Conservation (phyloP, 768 basidiomycete species). For the Dioszegia crocea region DNA sequence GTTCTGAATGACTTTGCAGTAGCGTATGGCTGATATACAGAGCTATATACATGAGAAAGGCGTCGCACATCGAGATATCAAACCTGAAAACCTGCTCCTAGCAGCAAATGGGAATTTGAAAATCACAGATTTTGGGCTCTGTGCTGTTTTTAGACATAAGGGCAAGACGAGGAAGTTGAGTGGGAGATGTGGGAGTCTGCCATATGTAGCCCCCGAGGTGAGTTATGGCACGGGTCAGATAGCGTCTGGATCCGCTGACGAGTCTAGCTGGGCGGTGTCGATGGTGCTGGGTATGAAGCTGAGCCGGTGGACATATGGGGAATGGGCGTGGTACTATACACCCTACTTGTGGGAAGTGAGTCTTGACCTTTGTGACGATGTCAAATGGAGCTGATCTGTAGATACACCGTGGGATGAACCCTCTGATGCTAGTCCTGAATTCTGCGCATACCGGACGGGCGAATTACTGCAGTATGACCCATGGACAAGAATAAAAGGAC, state of each 20-base stretch:
- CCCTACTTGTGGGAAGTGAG: slow-evolving; percentile 80
- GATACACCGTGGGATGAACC: slow-evolving; percentile 99
- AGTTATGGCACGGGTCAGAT: slow-evolving; percentile 17
- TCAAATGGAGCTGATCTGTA: slow-evolving; percentile 41
- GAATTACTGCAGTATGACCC: slow-evolving; percentile 69
- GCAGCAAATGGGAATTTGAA: slow-evolving; percentile 79
- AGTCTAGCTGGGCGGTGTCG: slow-evolving; percentile 58
- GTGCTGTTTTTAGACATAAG: slow-evolving; percentile 81
- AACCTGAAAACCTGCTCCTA: slow-evolving; percentile 91
- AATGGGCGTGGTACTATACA: slow-evolving; percentile 87
- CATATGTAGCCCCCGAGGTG: slow-evolving; percentile 93
- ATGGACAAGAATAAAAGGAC: slow-evolving; percentile 65
- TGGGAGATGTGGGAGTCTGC: slow-evolving; percentile 84
- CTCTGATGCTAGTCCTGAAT: slow-evolving; percentile 72
- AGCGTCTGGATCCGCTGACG: slow-evolving; percentile 6
- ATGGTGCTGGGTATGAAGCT: slow-evolving; percentile 68
- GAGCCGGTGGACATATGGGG: slow-evolving; percentile 97
- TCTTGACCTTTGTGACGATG: not conserved
- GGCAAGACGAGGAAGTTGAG: slow-evolving; percentile 71
- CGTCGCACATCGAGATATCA: slow-evolving; percentile 92
- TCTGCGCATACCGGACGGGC: slow-evolving; percentile 66
- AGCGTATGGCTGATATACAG: slow-evolving; percentile 51
- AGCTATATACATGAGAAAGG: slow-evolving; percentile 80
- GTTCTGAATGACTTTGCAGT: slow-evolving; percentile 23
- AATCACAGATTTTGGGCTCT: slow-evolving; percentile 92